A percentile compares a stretch with the other conserved stretches of the same genome.
phyloP scores from a whole-genome alignment of 257 asterid genomes.

The Solanum ahanhuiri region DNA sequence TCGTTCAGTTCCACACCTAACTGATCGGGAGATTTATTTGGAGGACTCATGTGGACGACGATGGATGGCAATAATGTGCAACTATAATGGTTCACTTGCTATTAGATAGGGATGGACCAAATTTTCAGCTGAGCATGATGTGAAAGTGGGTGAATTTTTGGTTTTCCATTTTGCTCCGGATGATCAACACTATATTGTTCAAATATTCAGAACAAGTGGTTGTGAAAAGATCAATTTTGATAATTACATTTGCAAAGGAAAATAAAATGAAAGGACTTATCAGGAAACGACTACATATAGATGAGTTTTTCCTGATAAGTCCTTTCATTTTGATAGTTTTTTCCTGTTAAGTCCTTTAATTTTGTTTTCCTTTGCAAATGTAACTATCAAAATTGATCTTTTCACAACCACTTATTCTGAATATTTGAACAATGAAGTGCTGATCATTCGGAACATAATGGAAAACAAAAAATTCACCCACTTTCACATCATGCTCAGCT shows the following conservation, averaged over 20 bases:
- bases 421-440: neutral
- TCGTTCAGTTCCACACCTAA: neutral
- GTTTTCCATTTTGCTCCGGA: neutral
- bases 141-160: neutral
- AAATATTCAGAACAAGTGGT: neutral
- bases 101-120: neutral
- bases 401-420: neutral
- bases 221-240: neutral
- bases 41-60: neutral
- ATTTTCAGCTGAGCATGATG: neutral
- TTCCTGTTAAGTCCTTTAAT: neutral
- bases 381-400: neutral
- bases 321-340: neutral
- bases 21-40: neutral
- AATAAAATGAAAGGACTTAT: neutral
- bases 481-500: neutral
- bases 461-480: neutral
- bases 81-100: neutral
- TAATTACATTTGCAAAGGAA: neutral
- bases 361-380: neutral
- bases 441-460: neutral
- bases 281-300: neutral
- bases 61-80: neutral
- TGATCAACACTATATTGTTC: neutral
- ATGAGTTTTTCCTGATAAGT: neutral